Evolutionary conservation across 2,329 filamentous ascomycete species (phyloP).

Genomic region (Aspergillus novoparasiticus): DNA sequence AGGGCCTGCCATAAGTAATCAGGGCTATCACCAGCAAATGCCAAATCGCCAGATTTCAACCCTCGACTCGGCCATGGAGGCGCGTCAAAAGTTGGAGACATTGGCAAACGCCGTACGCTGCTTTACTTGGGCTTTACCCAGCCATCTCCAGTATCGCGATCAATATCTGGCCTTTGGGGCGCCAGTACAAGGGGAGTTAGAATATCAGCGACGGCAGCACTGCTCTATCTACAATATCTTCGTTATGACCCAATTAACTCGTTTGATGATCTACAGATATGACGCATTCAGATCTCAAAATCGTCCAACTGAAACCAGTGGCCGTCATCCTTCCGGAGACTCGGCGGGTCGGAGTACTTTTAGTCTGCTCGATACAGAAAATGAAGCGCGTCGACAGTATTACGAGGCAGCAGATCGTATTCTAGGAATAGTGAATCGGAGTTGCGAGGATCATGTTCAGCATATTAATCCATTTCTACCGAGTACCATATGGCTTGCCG

Average conservation of each 20-base stretch:
- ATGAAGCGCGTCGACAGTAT: too few relatives aligned
- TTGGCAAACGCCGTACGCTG: conserved; percentile 37
- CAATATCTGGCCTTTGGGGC: conserved; percentile 34
- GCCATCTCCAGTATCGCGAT: conserved; percentile 30
- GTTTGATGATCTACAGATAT: conserved; percentile 36
- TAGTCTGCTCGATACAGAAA: too few relatives aligned
- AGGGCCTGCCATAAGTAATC: conserved; percentile 1
- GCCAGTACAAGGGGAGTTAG: conserved; percentile 6
- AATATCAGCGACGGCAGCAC: conserved; percentile 28
- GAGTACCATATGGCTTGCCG: too few relatives aligned
- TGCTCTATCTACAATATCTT: conserved; percentile 36
- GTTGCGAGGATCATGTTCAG: too few relatives aligned
- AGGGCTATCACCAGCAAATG: conserved; percentile 2
- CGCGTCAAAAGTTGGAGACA: conserved; percentile 29
- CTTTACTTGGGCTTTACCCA: conserved; percentile 33
- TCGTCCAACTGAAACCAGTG: neutral
- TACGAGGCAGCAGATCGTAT: too few relatives aligned
- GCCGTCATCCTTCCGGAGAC: neutral
- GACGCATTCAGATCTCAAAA: conserved; percentile 27
- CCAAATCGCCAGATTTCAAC: neutral
- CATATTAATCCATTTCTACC: too few relatives aligned
- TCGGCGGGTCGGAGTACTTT: neutral
- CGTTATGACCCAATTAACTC: conserved; percentile 38
- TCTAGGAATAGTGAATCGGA: too few relatives aligned
- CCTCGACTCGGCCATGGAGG: conserved; percentile 7